Evolutionary conservation across 2,329 filamentous ascomycete species (phyloP).

Genomic region (Cladophialophora psammophila): DNA sequence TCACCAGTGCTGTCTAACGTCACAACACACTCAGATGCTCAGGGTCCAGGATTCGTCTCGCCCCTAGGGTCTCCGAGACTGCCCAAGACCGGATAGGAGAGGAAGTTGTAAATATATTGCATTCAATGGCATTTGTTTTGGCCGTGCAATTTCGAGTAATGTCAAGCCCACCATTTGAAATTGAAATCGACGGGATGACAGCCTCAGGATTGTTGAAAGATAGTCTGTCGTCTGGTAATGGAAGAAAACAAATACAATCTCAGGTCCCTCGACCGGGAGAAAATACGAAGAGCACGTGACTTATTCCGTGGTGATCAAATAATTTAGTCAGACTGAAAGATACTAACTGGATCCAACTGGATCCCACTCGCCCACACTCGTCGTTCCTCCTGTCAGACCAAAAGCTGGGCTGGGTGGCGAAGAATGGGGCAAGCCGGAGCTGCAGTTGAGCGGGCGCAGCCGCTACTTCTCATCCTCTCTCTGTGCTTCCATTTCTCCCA

Average conservation of each 20-base stretch:
- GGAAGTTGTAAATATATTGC: background rate
- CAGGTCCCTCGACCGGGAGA: too few species aligned
- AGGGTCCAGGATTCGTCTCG: slow-evolving; percentile 37
- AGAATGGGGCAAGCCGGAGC: slow-evolving; percentile 14
- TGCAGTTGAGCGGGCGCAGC: background rate
- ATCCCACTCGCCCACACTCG: too few species aligned
- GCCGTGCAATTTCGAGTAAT: background rate
- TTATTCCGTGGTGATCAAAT: too few species aligned
- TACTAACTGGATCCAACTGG: too few species aligned
- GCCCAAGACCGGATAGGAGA: slow-evolving; percentile 14
- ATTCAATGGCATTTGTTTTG: background rate
- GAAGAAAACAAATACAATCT: too few species aligned
- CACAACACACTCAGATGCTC: slow-evolving; percentile 29
- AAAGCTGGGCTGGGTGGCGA: background rate
- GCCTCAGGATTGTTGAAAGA: too few species aligned
- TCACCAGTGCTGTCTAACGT: slow-evolving; percentile 33
- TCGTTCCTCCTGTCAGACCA: too few species aligned
- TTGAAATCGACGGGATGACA: background rate
- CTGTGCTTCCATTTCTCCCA: slow-evolving; percentile 11
- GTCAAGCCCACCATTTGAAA: background rate
- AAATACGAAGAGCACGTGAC: too few species aligned
- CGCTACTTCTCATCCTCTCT: slow-evolving; percentile 14
- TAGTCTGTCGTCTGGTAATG: too few species aligned
- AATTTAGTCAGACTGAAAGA: too few species aligned
- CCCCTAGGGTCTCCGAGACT: slow-evolving; percentile 32